Evolutionary conservation across 306 rosid genomes (phyloP).

Genomic region (Lathyrus tuberosus): DNA sequence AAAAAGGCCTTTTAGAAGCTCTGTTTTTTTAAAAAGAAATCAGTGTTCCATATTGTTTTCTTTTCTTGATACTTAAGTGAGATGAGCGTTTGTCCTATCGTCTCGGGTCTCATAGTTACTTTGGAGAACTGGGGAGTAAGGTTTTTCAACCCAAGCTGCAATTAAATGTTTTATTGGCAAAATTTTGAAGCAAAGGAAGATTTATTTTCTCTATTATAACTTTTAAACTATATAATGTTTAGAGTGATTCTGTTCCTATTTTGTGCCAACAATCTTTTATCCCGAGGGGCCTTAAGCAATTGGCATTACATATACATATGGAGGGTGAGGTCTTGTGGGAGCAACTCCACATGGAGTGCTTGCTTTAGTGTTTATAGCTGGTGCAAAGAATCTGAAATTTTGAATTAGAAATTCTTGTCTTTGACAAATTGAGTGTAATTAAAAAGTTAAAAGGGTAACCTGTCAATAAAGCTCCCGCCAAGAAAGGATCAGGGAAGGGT

Average conservation of each 20-base stretch:
- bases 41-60: background rate
- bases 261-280: no score
- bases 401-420: background rate
- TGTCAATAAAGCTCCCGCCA: no score
- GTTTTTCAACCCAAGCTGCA: constrained; percentile 21
- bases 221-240: background rate
- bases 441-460: no score
- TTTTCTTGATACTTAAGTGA: constrained; percentile 19
- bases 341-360: background rate
- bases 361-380: background rate
- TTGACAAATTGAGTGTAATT: no score
- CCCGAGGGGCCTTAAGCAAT: no score
- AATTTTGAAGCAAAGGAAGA: background rate
- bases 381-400: background rate
- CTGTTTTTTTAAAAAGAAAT: background rate
- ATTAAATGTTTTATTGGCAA: constrained; percentile 3
- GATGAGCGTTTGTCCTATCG: constrained; percentile 20
- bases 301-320: no score
- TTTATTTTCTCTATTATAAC: background rate
- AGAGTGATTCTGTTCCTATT: no score
- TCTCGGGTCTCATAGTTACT: background rate
- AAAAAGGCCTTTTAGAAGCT: background rate
- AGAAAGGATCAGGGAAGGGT: no score
- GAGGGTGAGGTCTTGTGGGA: background rate
- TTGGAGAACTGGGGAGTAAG: constrained; percentile 13